phyloP scores from a whole-genome alignment of 306 rosid species.

The Cyamopsis tetragonoloba region DNA sequence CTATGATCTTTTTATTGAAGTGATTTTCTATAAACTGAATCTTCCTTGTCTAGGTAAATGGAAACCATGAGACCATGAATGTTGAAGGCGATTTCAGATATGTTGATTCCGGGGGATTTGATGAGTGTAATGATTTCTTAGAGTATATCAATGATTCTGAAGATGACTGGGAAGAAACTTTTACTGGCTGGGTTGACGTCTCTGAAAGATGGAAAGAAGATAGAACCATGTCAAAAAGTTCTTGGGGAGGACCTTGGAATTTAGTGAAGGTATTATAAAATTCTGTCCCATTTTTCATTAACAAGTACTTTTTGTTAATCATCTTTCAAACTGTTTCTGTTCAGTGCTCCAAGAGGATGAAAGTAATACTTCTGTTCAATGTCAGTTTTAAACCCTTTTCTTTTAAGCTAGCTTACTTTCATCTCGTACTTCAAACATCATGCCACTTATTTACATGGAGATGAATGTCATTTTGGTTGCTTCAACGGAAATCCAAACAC shows the following conservation, averaged over 20 bases:
- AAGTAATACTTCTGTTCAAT: too few species aligned
- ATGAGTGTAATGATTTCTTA: slow-evolving; percentile 73
- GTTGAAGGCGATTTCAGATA: slow-evolving; percentile 96
- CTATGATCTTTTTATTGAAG: not conserved
- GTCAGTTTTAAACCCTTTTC: too few species aligned
- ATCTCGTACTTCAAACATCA: too few species aligned
- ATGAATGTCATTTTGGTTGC: too few species aligned
- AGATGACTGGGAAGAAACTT: slow-evolving; percentile 65
- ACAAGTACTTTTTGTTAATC: not conserved
- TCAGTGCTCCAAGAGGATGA: not conserved
- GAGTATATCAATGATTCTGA: slow-evolving; percentile 56
- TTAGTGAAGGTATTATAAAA: slow-evolving; percentile 71
- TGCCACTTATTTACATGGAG: too few species aligned
- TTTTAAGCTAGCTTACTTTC: too few species aligned
- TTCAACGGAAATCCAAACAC: too few species aligned
- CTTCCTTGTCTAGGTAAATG: slow-evolving; percentile 59
- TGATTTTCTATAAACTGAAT: not conserved
- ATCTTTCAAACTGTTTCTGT: not conserved
- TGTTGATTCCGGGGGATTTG: slow-evolving; percentile 71
- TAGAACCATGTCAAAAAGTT: slow-evolving; percentile 38
- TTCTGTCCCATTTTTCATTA: slow-evolving; percentile 18
- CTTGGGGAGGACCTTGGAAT: slow-evolving; percentile 84
- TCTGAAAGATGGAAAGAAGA: slow-evolving; percentile 62
- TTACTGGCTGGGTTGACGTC: slow-evolving; percentile 64
- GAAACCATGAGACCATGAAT: slow-evolving; percentile 95